Percentiles rank a stretch among this genome's conserved stretches.
These are phyloP conservation scores for Noccaea caerulescens DNA, from an alignment of 345 rosid species.

Conservation along the genomic window DNA sequence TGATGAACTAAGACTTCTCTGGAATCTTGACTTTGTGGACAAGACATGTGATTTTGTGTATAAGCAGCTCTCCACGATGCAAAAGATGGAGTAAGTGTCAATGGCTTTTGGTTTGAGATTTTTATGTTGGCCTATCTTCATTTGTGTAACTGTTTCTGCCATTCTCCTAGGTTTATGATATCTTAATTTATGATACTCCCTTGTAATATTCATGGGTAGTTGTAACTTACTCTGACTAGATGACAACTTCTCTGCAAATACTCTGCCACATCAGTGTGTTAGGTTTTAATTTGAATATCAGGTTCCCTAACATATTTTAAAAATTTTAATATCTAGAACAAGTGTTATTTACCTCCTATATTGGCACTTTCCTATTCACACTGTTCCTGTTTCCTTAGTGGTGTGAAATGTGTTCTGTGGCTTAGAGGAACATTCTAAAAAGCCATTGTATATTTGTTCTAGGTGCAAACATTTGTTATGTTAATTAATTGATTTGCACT, in stretches of 20 bases:
- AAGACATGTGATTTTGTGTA: conserved; percentile 60
- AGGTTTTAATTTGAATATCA: conserved; percentile 27
- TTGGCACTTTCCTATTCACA: conserved; percentile 21
- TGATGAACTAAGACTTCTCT: conserved; percentile 61
- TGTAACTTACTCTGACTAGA: conserved; percentile 28
- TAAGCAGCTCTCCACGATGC: conserved; percentile 73
- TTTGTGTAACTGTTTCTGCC: not conserved
- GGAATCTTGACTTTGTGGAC: conserved; percentile 79
- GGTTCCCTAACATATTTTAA: not conserved
- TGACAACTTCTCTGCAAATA: conserved; percentile 10
- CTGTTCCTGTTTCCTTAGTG: conserved; percentile 20
- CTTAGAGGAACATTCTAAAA: conserved; percentile 5
- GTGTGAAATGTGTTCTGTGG: conserved; percentile 16
- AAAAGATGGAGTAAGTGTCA: conserved; percentile 61
- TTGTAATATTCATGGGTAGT: conserved; percentile 20
- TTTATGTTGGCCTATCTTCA: not conserved
- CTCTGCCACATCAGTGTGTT: conserved; percentile 32
- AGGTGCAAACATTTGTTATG: not conserved
- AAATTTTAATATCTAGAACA: not conserved
- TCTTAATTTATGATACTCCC: not conserved
- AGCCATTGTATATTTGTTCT: conserved; percentile 2
- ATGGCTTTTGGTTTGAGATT: not conserved
- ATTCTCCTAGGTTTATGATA: not conserved
- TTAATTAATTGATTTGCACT: conserved; percentile 19
- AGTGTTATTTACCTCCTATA: conserved; percentile 23